A percentile compares a stretch with the other conserved stretches of the same genome.
Evolutionary conservation across 371 early-diverging fungal species (phyloP).

Genomic region (Rhizopus arrhizus): DNA sequence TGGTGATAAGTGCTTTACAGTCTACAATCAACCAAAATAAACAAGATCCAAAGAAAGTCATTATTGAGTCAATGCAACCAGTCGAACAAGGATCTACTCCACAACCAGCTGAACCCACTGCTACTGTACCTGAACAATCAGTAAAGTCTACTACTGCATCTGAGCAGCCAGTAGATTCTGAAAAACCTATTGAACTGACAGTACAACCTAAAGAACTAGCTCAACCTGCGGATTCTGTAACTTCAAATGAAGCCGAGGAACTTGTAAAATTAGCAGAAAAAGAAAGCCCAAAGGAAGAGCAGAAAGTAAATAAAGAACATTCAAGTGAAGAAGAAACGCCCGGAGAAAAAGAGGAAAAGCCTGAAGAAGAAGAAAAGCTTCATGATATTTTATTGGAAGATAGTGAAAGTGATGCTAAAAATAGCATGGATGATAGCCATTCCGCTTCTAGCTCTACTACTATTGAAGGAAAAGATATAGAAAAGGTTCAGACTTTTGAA

Average conservation of each 20-base stretch:
- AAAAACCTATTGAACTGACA: not conserved
- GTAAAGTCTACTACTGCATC: no score
- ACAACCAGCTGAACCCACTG: no score
- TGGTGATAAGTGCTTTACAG: constrained; percentile 30
- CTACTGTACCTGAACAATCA: no score
- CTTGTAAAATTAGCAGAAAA: not conserved
- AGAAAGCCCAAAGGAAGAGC: not conserved
- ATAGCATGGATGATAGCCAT: constrained; percentile 13
- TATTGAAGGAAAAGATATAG: not conserved
- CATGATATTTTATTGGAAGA: not conserved
- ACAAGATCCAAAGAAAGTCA: constrained; percentile 2
- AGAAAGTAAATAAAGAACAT: not conserved
- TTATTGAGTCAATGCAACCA: not conserved
- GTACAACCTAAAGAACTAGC: not conserved
- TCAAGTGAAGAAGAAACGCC: not conserved
- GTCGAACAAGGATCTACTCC: no score
- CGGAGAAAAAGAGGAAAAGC: not conserved
- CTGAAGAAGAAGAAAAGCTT: constrained; percentile 12
- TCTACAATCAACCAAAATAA: constrained; percentile 24
- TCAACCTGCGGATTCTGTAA: not conserved
- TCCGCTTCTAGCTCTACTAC: constrained; percentile 14
- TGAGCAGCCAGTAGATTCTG: not conserved
- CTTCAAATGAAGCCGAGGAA: not conserved
- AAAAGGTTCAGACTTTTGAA: constrained; percentile 2
- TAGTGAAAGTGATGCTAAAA: constrained; percentile 8